Evolutionary conservation across 345 rosid genomes (phyloP).

Genomic region (Eucalyptus pauciflora): DNA sequence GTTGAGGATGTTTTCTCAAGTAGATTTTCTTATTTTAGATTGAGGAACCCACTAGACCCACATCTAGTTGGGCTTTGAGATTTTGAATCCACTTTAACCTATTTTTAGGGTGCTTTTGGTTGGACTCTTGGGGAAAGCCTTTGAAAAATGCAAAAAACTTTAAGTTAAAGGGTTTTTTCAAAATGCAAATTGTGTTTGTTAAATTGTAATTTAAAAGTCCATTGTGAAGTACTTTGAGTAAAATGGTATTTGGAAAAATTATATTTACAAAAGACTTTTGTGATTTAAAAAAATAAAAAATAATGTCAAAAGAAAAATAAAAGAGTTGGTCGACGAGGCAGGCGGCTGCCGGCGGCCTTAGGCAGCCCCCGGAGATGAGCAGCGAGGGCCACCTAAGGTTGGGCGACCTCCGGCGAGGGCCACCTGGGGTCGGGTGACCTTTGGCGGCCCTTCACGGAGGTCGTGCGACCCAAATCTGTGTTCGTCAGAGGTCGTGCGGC

Average conservation of each 20-base stretch:
- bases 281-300: no score
- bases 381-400: rapidly evolving
- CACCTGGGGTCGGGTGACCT: rapidly evolving
- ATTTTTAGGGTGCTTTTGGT: background rate
- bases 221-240: no score
- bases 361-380: rapidly evolving
- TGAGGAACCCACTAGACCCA: background rate
- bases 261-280: no score
- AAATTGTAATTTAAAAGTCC: no score
- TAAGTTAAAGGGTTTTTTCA: no score
- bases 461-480: rapidly evolving
- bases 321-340: rapidly evolving
- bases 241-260: no score
- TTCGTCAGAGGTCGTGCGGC: rapidly evolving
- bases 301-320: no score
- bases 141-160: no score
- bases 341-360: rapidly evolving
- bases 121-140: no score
- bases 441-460: rapidly evolving
- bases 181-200: no score
- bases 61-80: background rate
- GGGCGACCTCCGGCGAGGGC: rapidly evolving
- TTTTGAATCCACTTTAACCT: background rate
- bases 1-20: background rate
- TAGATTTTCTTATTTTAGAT: background rate